Evolutionary conservation across 768 basidiomycete species (phyloP), one percentile per base, ranked within the genome.

Genomic region (Ramaria sp.): DNA sequence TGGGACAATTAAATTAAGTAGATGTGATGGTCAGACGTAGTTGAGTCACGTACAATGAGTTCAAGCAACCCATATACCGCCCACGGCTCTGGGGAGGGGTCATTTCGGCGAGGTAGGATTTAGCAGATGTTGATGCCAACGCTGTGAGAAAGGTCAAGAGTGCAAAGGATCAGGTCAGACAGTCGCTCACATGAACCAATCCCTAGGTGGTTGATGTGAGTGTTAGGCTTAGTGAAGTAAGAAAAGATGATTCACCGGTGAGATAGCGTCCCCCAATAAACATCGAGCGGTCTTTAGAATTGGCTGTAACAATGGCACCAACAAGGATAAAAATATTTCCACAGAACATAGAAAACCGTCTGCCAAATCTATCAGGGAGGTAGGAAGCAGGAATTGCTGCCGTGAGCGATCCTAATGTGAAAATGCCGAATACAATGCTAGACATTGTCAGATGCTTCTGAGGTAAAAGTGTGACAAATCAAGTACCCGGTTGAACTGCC

Each of bases 271-370:
- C 77, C 22, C 72, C 78, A 45, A 80, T 72, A 61, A 72, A 72
- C 63, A 66, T 70, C 42, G 63, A 62, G 54, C 71, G 70, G 57
- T 63, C 69, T 59, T 63, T 75, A 2, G 78, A 74, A 49, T 74
- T 77, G 37, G 78, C 78, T 11, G 78, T 77, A 56, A 81, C 64
- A 22, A 73, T 63, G 17, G 74, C 78, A 3, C 78, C 79, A 42
- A 76, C 62, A 38, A 77, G 70, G 24, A 79, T 59, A 49, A 76
- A 64, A 9, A 68, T 59, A 60, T 79, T 79, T 10, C 74, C 78
- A 42, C 73, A 68, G 60, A 75, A 75, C 75, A 80, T 78, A 75
- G 77, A 60, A 83, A 84, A 66, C 79, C 75, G 39, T 82, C 82
- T 61, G 83, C 81, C 0, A 84, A 70, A 59, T 82, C 73, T 15